Base-by-base conservation (phyloP, 2,329 filamentous ascomycete species). In the Fusarium sp. region DNA sequence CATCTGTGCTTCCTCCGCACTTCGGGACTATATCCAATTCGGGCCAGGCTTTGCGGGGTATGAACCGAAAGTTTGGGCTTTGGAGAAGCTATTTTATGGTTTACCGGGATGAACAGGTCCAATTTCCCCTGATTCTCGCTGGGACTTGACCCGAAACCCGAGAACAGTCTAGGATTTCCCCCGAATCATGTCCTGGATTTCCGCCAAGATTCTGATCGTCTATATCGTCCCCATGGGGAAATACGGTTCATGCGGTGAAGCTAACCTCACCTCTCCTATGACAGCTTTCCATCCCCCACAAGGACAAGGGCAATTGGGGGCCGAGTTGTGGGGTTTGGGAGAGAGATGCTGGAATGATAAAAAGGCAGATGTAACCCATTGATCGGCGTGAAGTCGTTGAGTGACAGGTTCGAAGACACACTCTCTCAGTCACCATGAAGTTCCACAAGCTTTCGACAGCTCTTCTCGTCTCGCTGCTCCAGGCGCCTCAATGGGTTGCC, bases 211-310 rank as follows among this genome's bases (percentile, higher is more conserved):
- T 17, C 27, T 11, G 65, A 68, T 69, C 60, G 42, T 57, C 63
- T 49, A 29, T 41, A 38, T 69, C 67, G 65, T 29, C 31, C 31
- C 67, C 67, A 68, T 57, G 67, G 67, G 55, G 65, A 65, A 66
- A 49, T 36, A 53, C 32, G 42, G 45, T 47, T 43, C 58, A 52
- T 17, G 52, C 53, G 50, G 35, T 44, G 41, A 53, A 62, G 39
- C 38, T 61, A 53, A 35, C 47, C 41, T 61, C 39, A 33, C 47
- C 43, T 63, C 23, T 58, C 15, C 36, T 41, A 59, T 47, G 47
- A 32, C 38, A 51, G 43, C 51, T 56, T 19, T 19, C 61, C 59
- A 37, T 66, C 67, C 67, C 67, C 67, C 65, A 6, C 19, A 19
- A 19, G 19, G 19, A 66, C 55, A 58, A 58, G 35, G 27, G 43